Evolutionary conservation across 2,329 filamentous ascomycete genomes (phyloP).

Genomic region (Onygenales sp.): DNA sequence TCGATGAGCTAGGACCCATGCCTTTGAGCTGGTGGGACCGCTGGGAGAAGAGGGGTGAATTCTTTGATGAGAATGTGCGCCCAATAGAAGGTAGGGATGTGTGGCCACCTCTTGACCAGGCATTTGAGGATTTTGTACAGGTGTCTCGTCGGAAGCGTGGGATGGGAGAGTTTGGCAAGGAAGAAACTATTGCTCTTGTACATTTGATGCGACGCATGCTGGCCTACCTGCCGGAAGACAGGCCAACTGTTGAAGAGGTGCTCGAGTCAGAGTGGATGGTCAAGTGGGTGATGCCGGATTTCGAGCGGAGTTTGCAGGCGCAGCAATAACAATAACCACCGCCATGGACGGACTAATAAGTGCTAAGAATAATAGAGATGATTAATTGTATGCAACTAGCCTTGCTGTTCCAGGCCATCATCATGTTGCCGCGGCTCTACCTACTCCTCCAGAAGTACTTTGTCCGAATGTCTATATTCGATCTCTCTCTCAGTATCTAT

Average conservation of each 20-base stretch:
- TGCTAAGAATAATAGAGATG: too few relatives aligned
- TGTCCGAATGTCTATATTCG: too few relatives aligned
- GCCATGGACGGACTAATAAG: too few relatives aligned
- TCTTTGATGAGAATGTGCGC: constrained; percentile 8
- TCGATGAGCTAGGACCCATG: constrained; percentile 14
- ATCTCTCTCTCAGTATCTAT: too few relatives aligned
- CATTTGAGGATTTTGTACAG: constrained; percentile 14
- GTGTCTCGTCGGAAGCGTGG: constrained; percentile 9
- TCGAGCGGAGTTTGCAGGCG: too few relatives aligned
- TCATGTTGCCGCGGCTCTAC: too few relatives aligned
- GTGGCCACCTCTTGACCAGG: constrained; percentile 10
- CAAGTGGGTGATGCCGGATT: constrained; percentile 8
- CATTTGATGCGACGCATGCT: constrained; percentile 9
- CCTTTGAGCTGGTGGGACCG: constrained; percentile 13
- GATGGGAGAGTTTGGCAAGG: constrained; percentile 4
- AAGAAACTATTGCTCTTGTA: constrained; percentile 7
- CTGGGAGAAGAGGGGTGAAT: constrained; percentile 11
- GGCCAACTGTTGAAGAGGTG: constrained; percentile 7
- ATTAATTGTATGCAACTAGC: too few relatives aligned
- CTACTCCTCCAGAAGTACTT: too few relatives aligned
- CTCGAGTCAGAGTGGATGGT: constrained; percentile 10
- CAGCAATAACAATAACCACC: too few relatives aligned
- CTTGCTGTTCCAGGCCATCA: too few relatives aligned
- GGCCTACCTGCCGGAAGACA: constrained; percentile 5
- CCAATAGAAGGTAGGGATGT: constrained; percentile 10